Base-by-base conservation (phyloP, 768 basidiomycete genomes). In the Neoboletus subvelutipes region DNA sequence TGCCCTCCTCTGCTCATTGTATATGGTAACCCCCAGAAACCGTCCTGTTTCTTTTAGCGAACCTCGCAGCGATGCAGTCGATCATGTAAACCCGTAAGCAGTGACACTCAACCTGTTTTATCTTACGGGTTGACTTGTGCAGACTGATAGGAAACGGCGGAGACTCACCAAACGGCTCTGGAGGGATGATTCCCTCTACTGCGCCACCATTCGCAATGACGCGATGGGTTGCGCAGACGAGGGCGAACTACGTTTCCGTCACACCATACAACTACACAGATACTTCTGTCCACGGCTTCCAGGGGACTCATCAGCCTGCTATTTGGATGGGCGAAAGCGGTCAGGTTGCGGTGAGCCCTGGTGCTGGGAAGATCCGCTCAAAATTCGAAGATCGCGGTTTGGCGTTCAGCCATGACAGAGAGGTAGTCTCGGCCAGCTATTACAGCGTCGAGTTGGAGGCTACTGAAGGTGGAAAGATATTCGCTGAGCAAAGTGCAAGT, bases 271-370 rank as follows among this genome's bases (percentile, higher is more conserved):
- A 89, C 67, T 78, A 81, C 67, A 86, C 87, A 0, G 80, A 79
- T 56, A 73, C 69, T 0, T 65, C 64, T 13, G 81, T 92, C 4
- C 85, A 89, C 62, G 90, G 91, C 1, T 91, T 92, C 63, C 82
- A 87, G 46, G 90, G 82, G 5, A 92, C 90, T 4, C 84, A 90
- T 52, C 91, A 91, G 61, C 90, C 90, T 12, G 91, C 91, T 1
- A 92, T 93, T 37, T 92, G 90, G 90, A 92, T 93, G 90, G 90
- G 87, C 3, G 88, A 89, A 63, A 88, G 83, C 59, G 88, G 81
- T 0, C 81, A 82, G 46, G 80, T 85, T 3, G 76, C 81, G 5
- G 75, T 90, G 26, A 77, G 79, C 29, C 87, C 88, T 12, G 87
- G 88, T 7, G 69, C 70, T 9, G 80, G 80, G 18, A 55, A 65